phyloP scores from a whole-genome alignment of 345 rosid species.

The sweet orange (Citrus sinensis) region DNA sequence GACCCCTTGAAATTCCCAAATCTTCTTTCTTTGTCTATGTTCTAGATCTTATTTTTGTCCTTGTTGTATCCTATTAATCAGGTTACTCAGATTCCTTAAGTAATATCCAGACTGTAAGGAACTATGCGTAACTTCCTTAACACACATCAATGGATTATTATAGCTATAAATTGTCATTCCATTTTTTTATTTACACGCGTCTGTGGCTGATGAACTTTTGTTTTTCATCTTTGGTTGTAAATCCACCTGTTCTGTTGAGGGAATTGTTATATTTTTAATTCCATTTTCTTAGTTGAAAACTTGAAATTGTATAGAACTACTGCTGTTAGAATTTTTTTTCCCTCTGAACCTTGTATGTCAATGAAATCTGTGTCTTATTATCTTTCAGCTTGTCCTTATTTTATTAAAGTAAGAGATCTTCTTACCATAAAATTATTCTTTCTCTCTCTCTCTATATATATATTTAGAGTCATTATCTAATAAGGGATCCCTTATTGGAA shows the following conservation, averaged over 20 bases:
- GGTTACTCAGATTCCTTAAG: not conserved
- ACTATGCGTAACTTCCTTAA: not conserved
- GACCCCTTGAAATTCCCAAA: not conserved
- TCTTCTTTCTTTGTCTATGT: not conserved
- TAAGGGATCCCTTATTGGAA: too few species aligned
- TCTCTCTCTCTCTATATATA: too few species aligned
- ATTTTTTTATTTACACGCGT: not conserved
- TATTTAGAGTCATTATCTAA: too few species aligned
- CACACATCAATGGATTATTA: too few species aligned
- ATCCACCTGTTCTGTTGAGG: not conserved
- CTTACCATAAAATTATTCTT: too few species aligned
- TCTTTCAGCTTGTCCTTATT: too few species aligned
- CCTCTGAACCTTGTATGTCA: not conserved
- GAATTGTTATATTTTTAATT: too few species aligned
- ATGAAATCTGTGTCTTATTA: too few species aligned
- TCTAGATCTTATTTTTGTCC: not conserved
- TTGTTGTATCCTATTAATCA: not conserved
- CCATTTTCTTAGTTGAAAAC: not conserved
- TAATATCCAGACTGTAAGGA: too few species aligned
- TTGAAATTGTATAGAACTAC: not conserved
- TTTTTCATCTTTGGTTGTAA: not conserved
- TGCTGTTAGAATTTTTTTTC: not conserved
- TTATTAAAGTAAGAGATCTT: too few species aligned
- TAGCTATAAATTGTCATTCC: not conserved
- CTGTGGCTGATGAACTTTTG: not conserved